Percentiles rank a stretch among this genome's conserved stretches.
Conservation (phyloP, 176 grass and related monocot genomes). For the Phyllostachys edulis region DNA sequence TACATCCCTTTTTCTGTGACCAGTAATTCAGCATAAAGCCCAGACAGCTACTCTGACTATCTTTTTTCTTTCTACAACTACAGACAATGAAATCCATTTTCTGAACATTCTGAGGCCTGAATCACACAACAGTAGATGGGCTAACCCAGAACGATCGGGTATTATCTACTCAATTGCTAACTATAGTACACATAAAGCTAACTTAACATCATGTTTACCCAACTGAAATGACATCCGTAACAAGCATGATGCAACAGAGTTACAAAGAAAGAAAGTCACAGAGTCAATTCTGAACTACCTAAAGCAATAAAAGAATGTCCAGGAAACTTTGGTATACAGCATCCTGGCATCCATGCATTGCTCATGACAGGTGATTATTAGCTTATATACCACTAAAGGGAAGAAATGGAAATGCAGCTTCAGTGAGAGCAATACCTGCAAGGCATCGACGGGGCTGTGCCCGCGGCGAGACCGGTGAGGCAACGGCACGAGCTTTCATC, state of each 20-base stretch:
- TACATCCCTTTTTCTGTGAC: background rate
- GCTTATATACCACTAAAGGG: background rate
- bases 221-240: background rate
- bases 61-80: background rate
- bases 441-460: constrained; percentile 31
- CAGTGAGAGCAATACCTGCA: constrained; percentile 50
- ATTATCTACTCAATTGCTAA: background rate
- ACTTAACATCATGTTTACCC: background rate
- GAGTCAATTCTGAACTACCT: background rate
- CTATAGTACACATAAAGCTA: background rate
- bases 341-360: background rate
- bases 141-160: background rate
- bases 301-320: background rate
- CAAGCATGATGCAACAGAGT: background rate
- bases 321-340: background rate
- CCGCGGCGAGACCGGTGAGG: constrained; percentile 41
- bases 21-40: background rate
- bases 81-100: background rate
- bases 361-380: background rate
- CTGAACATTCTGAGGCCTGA: constrained; percentile 6
- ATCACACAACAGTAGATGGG: background rate
- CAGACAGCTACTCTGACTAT: background rate
- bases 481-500: constrained; percentile 50
- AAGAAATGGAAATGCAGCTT: constrained; percentile 36
- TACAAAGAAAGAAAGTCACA: background rate